These are phyloP conservation scores for Lactuca sativa DNA, from an alignment of 129 eudicot species.

Conservation along the genomic window DNA sequence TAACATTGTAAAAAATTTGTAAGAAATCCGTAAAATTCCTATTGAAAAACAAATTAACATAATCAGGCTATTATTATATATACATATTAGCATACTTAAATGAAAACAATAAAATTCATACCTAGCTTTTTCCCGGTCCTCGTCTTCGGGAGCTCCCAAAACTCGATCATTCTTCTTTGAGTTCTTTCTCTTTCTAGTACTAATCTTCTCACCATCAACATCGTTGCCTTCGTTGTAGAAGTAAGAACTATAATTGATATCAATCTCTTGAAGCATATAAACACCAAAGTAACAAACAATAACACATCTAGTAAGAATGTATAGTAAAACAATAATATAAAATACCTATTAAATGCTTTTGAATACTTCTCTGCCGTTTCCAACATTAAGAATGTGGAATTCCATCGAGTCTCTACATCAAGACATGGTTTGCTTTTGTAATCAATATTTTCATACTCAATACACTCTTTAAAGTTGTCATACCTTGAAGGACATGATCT, in stretches of 20 bases:
- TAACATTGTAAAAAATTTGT: no score
- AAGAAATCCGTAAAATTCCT: neutral
- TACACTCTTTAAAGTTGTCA: neutral
- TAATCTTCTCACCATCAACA: no score
- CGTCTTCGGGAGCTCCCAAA: no score
- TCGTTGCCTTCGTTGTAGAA: no score
- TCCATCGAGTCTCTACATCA: neutral
- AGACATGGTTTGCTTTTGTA: conserved; percentile 1
- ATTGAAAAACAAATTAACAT: neutral
- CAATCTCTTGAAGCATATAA: neutral
- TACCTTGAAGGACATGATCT: neutral
- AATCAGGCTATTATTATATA: neutral
- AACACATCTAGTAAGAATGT: neutral
- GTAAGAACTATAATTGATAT: neutral
- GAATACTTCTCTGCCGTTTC: no score
- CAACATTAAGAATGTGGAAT: no score
- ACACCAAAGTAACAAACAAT: no score
- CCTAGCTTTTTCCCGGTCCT: no score
- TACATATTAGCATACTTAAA: neutral
- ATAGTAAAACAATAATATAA: neutral
- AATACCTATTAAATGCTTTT: neutral
- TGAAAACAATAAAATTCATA: no score
- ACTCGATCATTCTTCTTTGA: no score
- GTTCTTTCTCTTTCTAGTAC: no score
- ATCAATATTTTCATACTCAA: neutral